Conservation (phyloP, 345 rosid genomes). For the Aquilaria sinensis region DNA sequence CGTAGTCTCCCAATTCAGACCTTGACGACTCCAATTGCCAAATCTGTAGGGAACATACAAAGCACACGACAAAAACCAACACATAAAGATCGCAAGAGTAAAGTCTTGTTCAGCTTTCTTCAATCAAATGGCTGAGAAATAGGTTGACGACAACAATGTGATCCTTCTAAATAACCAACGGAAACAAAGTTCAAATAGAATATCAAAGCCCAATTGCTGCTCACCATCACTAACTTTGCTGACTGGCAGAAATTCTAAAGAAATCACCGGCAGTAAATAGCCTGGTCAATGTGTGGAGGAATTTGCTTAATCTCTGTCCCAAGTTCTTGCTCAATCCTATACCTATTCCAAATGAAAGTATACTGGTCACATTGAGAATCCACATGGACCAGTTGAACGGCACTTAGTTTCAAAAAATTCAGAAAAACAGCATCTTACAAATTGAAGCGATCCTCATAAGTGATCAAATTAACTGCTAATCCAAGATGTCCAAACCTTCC, state of each 20-base stretch:
- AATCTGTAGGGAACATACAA: too few species aligned
- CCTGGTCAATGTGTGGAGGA: slow-evolving; percentile 92
- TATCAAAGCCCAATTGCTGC: slow-evolving; percentile 6
- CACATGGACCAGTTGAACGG: not conserved
- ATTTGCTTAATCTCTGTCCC: slow-evolving; percentile 96
- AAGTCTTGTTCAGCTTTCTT: too few species aligned
- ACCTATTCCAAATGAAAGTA: slow-evolving; percentile 35
- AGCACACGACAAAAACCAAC: too few species aligned
- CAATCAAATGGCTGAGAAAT: too few species aligned
- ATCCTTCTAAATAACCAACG: too few species aligned
- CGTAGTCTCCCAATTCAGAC: too few species aligned
- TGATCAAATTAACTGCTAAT: slow-evolving; percentile 88
- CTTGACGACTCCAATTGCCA: too few species aligned
- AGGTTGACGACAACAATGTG: too few species aligned
- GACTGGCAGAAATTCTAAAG: slow-evolving; percentile 13
- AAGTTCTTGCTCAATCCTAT: slow-evolving; percentile 96
- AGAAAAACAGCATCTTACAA: slow-evolving; percentile 41
- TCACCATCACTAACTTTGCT: slow-evolving; percentile 42
- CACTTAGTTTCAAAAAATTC: not conserved
- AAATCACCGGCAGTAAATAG: slow-evolving; percentile 72
- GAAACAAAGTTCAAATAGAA: too few species aligned
- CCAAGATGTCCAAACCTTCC: slow-evolving; percentile 98
- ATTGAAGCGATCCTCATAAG: slow-evolving; percentile 91
- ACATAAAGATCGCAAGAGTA: too few species aligned
- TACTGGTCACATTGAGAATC: not conserved